A percentile compares a stretch with the other conserved stretches of the same genome.
phyloP scores from a whole-genome alignment of 805 yeast species.

The Spathaspora arborariae region DNA sequence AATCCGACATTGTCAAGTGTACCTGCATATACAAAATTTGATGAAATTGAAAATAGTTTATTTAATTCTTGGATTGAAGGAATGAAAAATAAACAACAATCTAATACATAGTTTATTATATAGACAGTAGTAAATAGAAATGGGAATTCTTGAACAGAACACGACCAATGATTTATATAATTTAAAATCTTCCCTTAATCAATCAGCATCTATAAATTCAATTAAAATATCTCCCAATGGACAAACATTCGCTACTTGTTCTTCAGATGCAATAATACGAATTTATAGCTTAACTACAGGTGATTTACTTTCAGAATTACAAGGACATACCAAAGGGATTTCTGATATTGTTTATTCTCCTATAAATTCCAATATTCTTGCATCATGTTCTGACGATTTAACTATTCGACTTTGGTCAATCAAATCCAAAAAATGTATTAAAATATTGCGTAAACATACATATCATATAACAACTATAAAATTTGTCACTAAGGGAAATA shows the following conservation, averaged over 20 bases:
- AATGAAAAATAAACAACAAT: constrained; percentile 19
- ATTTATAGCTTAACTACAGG: constrained; percentile 26
- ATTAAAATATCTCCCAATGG: constrained; percentile 65
- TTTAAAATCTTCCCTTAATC: neutral
- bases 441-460: constrained; percentile 70
- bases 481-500: constrained; percentile 71
- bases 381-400: constrained; percentile 84
- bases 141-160: neutral
- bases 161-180: neutral
- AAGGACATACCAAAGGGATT: constrained; percentile 68
- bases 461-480: constrained; percentile 73
- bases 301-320: constrained; percentile 25
- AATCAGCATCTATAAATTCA: constrained; percentile 29
- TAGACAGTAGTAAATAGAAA: neutral
- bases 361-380: constrained; percentile 59
- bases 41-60: constrained; percentile 39
- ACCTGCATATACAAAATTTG: constrained; percentile 16
- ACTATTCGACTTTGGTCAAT: constrained; percentile 74
- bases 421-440: constrained; percentile 41
- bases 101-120: too few species aligned
- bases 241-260: constrained; percentile 48
- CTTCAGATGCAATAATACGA: constrained; percentile 25
- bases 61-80: constrained; percentile 41
- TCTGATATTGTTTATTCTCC: constrained; percentile 80
- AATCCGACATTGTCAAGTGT: neutral